Conservation (phyloP, 768 basidiomycete genomes). For the Collybia sordida region DNA sequence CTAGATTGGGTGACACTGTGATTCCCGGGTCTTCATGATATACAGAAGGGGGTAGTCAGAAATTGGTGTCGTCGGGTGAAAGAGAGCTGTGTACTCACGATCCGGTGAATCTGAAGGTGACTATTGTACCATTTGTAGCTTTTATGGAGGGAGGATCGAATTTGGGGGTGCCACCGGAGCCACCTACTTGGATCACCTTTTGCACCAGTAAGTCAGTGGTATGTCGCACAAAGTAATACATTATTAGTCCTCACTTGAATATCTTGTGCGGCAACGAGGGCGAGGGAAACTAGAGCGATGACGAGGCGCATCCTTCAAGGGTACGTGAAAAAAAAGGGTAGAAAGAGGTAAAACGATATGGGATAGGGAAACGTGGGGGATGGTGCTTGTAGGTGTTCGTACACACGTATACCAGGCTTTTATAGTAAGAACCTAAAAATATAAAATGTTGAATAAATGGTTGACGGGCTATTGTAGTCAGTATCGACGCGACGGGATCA, state of each 20-base stretch:
- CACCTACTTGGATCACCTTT: constrained; percentile 39
- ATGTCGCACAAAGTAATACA: not conserved
- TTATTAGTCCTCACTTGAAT: constrained; percentile 1
- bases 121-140: constrained; percentile 40
- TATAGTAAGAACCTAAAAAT: no score
- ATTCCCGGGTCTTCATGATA: constrained; percentile 42
- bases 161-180: constrained; percentile 37
- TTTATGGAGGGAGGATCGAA: constrained; percentile 44
- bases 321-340: not conserved
- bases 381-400: no score
- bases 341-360: not conserved
- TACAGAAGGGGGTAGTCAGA: not conserved
- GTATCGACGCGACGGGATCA: no score
- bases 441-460: no score
- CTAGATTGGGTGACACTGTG: constrained; percentile 54
- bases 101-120: constrained; percentile 53
- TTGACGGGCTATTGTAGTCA: no score
- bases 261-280: constrained; percentile 18
- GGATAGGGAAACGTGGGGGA: no score
- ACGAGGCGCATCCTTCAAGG: constrained; percentile 9
- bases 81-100: constrained; percentile 23
- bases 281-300: constrained; percentile 4
- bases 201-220: constrained; percentile 4
- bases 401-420: no score
- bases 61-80: not conserved